A percentile compares a stretch with the other conserved stretches of the same genome.
These are phyloP conservation scores for Leavenworthia alabamica DNA, from an alignment of 345 rosid species.

Conservation along the genomic window DNA sequence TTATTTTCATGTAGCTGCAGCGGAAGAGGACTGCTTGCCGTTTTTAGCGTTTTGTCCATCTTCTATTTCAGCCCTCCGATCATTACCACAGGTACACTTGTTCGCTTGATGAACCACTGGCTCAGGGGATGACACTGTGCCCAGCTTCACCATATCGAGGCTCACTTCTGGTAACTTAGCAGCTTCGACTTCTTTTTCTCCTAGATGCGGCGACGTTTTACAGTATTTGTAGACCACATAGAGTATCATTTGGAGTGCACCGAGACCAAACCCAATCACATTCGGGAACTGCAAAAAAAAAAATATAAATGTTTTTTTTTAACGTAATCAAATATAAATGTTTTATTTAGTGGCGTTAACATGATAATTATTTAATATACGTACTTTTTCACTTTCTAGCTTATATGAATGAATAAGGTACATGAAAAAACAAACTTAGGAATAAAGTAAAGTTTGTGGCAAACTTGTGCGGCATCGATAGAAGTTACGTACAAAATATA, in stretches of 20 bases:
- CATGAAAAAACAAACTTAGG: conserved; percentile 30
- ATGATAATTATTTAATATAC: conserved; percentile 1
- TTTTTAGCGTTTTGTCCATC: conserved; percentile 14
- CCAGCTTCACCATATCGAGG: conserved; percentile 29
- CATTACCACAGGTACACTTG: conserved; percentile 30
- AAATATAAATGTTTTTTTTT: no score
- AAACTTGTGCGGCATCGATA: conserved; percentile 47
- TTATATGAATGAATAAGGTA: conserved; percentile 42
- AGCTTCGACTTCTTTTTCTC: conserved; percentile 32
- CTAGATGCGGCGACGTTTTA: conserved; percentile 27
- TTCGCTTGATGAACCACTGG: conserved; percentile 15
- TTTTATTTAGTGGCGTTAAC: neutral
- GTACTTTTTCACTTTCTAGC: conserved; percentile 28
- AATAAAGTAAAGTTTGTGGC: conserved; percentile 39
- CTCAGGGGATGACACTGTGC: conserved; percentile 26
- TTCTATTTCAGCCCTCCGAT: conserved; percentile 23
- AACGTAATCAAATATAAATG: no score
- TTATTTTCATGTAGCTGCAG: conserved; percentile 10
- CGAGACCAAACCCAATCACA: conserved; percentile 42
- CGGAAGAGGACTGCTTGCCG: conserved; percentile 27
- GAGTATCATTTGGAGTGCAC: conserved; percentile 47
- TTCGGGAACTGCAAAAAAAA: conserved; percentile 41
- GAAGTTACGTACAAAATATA: conserved; percentile 33
- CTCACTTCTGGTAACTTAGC: conserved; percentile 27
- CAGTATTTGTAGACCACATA: conserved; percentile 39